These are phyloP conservation scores for Exophiala sp. DNA, from an alignment of 2,329 filamentous ascomycete genomes.

Conservation along the genomic window DNA sequence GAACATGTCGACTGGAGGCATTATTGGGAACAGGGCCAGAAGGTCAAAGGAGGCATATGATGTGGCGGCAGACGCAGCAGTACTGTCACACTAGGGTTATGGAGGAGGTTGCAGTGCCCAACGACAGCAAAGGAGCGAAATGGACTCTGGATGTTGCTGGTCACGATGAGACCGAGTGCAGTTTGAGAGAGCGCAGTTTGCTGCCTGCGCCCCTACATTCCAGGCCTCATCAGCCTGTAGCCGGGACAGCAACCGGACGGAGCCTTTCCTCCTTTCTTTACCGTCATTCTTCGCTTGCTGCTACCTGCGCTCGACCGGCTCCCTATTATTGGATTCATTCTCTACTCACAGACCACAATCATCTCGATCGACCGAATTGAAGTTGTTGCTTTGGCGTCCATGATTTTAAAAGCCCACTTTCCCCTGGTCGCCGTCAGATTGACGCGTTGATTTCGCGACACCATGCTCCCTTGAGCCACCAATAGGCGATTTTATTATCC, in stretches of 20 bases:
- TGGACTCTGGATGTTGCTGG: no score
- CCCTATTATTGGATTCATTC: no score
- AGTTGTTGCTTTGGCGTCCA: background rate
- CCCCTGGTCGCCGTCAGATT: conserved; percentile 15
- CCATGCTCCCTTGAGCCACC: background rate
- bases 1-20: conserved; percentile 20
- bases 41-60: background rate
- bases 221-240: no score
- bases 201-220: no score
- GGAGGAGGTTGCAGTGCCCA: background rate
- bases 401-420: background rate
- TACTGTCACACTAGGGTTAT: background rate
- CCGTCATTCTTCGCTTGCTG: no score
- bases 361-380: no score
- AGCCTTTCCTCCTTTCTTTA: no score
- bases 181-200: background rate
- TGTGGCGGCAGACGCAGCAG: background rate
- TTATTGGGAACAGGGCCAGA: conserved; percentile 5
- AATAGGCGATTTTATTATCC: conserved; percentile 22
- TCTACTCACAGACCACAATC: no score
- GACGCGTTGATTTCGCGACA: conserved; percentile 27
- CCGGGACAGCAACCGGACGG: no score
- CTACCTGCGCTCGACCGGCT: no score
- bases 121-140: background rate
- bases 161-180: background rate